Conservation (phyloP, 2,329 filamentous ascomycete genomes). For the Cercospora zeina region DNA sequence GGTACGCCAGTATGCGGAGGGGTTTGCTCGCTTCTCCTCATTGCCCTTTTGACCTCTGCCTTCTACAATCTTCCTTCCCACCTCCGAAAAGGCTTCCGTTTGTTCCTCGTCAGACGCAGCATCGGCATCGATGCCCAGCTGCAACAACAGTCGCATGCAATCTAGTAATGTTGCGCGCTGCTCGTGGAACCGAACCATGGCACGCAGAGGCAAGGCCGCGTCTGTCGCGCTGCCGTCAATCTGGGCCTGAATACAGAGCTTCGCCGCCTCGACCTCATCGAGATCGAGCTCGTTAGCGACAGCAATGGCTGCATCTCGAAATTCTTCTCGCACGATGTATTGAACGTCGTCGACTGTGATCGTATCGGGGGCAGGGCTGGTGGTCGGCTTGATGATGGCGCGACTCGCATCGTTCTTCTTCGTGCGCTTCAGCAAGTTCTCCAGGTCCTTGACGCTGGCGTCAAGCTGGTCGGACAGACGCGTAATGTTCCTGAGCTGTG, state of each 20-base stretch:
- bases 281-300: conserved; percentile 86
- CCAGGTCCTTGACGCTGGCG: conserved; percentile 65
- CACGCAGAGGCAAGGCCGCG: conserved; percentile 71
- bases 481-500: conserved; percentile 68
- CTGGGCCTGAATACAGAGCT: conserved; percentile 68
- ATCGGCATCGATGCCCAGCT: conserved; percentile 61
- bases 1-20: conserved; percentile 67
- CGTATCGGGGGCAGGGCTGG: conserved; percentile 56
- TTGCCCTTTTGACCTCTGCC: conserved; percentile 46
- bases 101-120: conserved; percentile 43
- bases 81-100: conserved; percentile 55
- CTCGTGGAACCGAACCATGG: conserved; percentile 84
- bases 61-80: conserved; percentile 60
- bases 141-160: conserved; percentile 75
- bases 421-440: conserved; percentile 71
- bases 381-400: conserved; percentile 64
- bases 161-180: conserved; percentile 80
- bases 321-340: conserved; percentile 81
- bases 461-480: conserved; percentile 67
- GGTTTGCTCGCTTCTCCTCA: conserved; percentile 46
- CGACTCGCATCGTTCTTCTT: conserved; percentile 74
- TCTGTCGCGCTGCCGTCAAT: conserved; percentile 64
- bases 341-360: conserved; percentile 70
- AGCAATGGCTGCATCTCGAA: conserved; percentile 77
- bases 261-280: conserved; percentile 82